Evolutionary conservation across 768 basidiomycete species (phyloP).

Genomic region (Mycena alexandri): DNA sequence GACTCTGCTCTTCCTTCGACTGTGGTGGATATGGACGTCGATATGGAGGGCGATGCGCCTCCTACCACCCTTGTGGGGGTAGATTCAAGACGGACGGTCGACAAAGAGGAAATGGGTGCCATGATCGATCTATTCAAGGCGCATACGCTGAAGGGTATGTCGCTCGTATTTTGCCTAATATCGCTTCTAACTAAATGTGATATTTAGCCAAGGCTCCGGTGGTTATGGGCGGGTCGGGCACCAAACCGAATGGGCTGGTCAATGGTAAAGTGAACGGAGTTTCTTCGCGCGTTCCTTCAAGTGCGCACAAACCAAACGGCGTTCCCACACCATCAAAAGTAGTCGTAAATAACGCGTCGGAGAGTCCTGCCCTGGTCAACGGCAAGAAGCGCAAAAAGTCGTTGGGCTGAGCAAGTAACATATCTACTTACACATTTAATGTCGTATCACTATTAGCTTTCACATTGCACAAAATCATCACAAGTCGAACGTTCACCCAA

Average conservation of each 20-base stretch:
- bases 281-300: constrained; percentile 17
- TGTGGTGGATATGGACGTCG: constrained; percentile 53
- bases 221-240: neutral
- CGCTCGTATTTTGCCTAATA: constrained; percentile 12
- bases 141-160: constrained; percentile 57
- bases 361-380: constrained; percentile 45
- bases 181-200: constrained; percentile 15
- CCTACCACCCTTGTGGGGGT: constrained; percentile 32
- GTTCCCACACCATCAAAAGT: constrained; percentile 33
- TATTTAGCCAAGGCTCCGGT: constrained; percentile 27
- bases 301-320: constrained; percentile 22
- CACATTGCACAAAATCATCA: constrained; percentile 8
- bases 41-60: constrained; percentile 55
- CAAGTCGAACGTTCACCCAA: neutral
- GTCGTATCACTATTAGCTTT: constrained; percentile 7
- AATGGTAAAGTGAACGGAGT: constrained; percentile 34
- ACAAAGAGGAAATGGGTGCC: constrained; percentile 66
- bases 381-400: constrained; percentile 72
- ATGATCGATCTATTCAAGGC: constrained; percentile 76
- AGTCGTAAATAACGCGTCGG: constrained; percentile 15
- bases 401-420: constrained; percentile 43
- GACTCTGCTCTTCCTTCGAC: constrained; percentile 33
- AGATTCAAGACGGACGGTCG: constrained; percentile 52
- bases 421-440: constrained; percentile 16
- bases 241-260: constrained; percentile 22